phyloP scores from a whole-genome alignment of 257 asterid genomes.

The Capsicum pubescens region DNA sequence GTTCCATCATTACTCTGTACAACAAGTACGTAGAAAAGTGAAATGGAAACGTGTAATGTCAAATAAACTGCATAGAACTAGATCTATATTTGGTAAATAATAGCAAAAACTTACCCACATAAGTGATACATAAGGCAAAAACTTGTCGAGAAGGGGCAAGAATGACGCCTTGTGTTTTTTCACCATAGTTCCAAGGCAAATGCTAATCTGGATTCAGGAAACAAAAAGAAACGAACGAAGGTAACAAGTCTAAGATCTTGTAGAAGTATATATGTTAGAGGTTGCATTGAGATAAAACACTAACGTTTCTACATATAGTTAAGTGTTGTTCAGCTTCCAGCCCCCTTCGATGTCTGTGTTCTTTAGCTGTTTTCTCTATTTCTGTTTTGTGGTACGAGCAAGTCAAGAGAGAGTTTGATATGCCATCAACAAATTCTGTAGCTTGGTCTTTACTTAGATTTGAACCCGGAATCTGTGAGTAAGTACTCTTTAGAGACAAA shows the following conservation, averaged over 20 bases:
- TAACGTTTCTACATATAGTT: conserved; percentile 4
- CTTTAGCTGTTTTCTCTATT: neutral
- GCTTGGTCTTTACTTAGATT: neutral
- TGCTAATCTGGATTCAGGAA: conserved; percentile 22
- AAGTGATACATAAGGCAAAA: conserved; percentile 17
- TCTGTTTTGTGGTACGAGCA: conserved; percentile 4
- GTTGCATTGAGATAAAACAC: neutral
- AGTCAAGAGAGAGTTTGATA: neutral
- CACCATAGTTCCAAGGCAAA: conserved; percentile 28
- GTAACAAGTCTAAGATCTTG: neutral
- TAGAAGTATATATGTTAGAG: neutral
- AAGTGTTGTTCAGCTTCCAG: neutral
- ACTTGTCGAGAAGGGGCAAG: conserved; percentile 22
- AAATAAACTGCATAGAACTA: neutral
- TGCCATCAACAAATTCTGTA: conserved; percentile 12
- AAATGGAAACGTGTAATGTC: neutral
- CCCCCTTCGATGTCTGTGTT: neutral
- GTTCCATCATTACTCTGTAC: conserved; percentile 25
- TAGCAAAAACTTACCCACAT: conserved; percentile 20
- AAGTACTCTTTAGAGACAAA: neutral
- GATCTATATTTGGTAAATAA: neutral
- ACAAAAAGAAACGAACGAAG: neutral
- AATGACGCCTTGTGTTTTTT: conserved; percentile 26
- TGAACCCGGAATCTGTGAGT: neutral
- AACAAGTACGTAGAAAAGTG: neutral